Base-by-base conservation (phyloP, 2,329 filamentous ascomycete species). In the Ophiognomonia clavigignenti-juglandacearum region DNA sequence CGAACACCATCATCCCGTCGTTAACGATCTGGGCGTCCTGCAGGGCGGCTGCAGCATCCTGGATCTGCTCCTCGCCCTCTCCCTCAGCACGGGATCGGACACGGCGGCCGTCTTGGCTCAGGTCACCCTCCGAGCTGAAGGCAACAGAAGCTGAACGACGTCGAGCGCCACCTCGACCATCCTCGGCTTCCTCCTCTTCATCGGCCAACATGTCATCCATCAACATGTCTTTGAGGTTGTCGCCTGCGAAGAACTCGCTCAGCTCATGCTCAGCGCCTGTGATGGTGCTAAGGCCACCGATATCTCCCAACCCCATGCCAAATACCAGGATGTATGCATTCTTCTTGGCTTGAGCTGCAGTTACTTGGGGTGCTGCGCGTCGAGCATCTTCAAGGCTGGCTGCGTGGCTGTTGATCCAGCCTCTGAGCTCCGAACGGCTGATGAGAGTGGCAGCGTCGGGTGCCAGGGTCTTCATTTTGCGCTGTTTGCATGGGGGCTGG, bases 321-420 rank as follows among this genome's bases (percentile, higher is more conserved):
- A 72, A 68, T 1, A 64, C 63, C 7, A 70, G 47, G 22, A 63
- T 54, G 55, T 64, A 69, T 11, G 68, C 69, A 39, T 69, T 70
- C 37, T 61, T 65, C 48, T 60, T 71, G n/a, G 72, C 67, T 53
- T 71, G 66, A 3, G 61, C 54, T 10, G 48, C 39, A 1, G 64
- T 64, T 27, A 59, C 57, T 7, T 47, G 48, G 26, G 55, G 53
- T 36, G 57, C 45, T 47, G 51, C 43, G 45, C 51, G 59, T 32
- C 13, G 41, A 10, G 52, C 54, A 16, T 55, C 61, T 23, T 63
- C 56, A 78, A 88, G 90, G 53, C 82, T 84, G 10, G 61, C 52
- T 7, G 69, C 50, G 47, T 79, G 78, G 34, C 72, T 57, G 1
- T 53, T 46, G 43, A 62, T 58, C 74, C 73, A 77, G 5, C 52